These are phyloP conservation scores for Chlamydomonas sphaeroides DNA, from an alignment of 139 green algal species.

Conservation along the genomic window DNA sequence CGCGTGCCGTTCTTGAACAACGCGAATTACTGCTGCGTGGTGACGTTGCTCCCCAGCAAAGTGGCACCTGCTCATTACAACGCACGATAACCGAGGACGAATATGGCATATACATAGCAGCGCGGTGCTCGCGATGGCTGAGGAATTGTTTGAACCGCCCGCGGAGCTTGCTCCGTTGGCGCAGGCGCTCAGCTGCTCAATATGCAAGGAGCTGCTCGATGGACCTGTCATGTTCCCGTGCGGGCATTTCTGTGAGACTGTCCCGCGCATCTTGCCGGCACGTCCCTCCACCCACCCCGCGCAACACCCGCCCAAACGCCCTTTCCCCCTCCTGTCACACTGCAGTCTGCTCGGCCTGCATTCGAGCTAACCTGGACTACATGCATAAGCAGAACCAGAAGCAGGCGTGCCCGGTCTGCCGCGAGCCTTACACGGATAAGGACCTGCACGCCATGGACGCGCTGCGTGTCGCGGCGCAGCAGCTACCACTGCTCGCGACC, in stretches of 20 bases:
- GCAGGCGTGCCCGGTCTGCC: conserved; percentile 41
- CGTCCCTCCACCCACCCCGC: no score
- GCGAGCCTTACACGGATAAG: not conserved
- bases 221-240: conserved; percentile 42
- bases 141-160: not conserved
- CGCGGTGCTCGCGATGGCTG: no score
- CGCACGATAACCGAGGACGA: no score
- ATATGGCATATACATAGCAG: no score
- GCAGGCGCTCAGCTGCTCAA: conserved; percentile 32
- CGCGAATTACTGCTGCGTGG: no score
- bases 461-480: conserved; percentile 26
- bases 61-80: no score
- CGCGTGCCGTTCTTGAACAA: no score
- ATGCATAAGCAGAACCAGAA: conserved; percentile 3
- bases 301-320: no score
- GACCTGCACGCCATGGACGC: conserved; percentile 25
- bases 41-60: no score
- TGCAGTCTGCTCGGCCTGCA: conserved; percentile 57
- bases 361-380: conserved; percentile 31
- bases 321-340: no score
- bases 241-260: conserved; percentile 57
- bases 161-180: conserved; percentile 36
- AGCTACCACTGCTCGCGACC: no score
- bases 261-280: no score
- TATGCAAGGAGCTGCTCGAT: conserved; percentile 44